Conservation (phyloP, 2,329 filamentous ascomycete species). For the Colletotrichum sp. region DNA sequence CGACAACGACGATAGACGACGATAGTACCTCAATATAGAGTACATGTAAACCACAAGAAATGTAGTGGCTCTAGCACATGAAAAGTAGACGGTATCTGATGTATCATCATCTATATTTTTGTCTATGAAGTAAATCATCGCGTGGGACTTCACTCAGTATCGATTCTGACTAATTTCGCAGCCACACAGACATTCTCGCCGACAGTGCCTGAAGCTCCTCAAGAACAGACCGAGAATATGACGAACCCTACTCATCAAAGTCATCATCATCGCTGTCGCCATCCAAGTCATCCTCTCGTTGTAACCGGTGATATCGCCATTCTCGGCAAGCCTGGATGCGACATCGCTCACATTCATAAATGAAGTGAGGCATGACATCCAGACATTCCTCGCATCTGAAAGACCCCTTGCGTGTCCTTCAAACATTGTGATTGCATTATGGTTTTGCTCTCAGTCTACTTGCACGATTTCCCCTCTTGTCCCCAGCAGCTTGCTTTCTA, state of each 20-base stretch:
- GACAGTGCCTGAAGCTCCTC: too few relatives aligned
- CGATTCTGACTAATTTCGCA: too few relatives aligned
- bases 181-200: too few relatives aligned
- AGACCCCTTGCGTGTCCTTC: conserved; percentile 35
- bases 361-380: conserved; percentile 40
- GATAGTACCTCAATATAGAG: not conserved
- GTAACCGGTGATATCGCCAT: conserved; percentile 48
- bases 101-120: too few relatives aligned
- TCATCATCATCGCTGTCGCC: too few relatives aligned
- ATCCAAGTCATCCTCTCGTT: too few relatives aligned
- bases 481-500: not conserved
- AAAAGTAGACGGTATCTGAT: not conserved
- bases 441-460: conserved; percentile 26
- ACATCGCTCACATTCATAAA: conserved; percentile 52
- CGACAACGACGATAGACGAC: not conserved
- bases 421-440: conserved; percentile 44
- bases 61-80: not conserved
- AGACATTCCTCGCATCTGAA: conserved; percentile 48
- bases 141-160: too few relatives aligned
- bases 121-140: too few relatives aligned
- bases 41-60: not conserved
- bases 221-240: too few relatives aligned
- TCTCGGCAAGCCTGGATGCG: conserved; percentile 46
- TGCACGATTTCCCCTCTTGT: not conserved
- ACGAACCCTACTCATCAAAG: too few relatives aligned